Evolutionary conservation across 352 stramenopile genomes (phyloP).

Genomic region (Pythium coloratum): DNA sequence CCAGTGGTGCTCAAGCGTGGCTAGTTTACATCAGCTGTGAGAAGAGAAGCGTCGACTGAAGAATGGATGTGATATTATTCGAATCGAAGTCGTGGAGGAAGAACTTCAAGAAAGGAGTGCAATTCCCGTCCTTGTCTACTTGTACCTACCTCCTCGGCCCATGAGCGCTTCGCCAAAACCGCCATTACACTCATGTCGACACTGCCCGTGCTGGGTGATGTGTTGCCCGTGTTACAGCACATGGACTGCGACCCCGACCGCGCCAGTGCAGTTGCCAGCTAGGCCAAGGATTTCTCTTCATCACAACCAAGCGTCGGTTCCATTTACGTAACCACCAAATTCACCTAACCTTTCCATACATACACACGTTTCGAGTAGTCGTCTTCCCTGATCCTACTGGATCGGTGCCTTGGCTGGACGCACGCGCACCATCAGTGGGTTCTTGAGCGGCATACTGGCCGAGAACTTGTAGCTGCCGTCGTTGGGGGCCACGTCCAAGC

Average conservation of each 20-base stretch:
- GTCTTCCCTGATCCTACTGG: background rate
- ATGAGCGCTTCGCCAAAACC: slow-evolving; percentile 12
- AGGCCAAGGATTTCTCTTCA: too few relatives aligned
- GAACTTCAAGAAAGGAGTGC: too few relatives aligned
- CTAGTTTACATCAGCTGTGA: too few relatives aligned
- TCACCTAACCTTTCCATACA: too few relatives aligned
- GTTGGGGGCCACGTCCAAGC: slow-evolving; percentile 24
- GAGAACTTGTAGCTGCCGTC: slow-evolving; percentile 22
- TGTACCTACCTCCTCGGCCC: background rate
- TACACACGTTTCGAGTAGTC: too few relatives aligned
- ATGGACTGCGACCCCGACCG: slow-evolving; percentile 11
- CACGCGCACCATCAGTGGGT: slow-evolving; percentile 13
- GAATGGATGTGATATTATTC: too few relatives aligned
- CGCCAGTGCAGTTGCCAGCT: background rate
- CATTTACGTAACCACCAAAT: background rate
- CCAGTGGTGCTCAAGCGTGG: too few relatives aligned
- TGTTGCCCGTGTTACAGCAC: background rate
- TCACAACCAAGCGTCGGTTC: too few relatives aligned
- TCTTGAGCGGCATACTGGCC: slow-evolving; percentile 14
- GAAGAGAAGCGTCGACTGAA: too few relatives aligned
- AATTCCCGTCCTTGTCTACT: background rate
- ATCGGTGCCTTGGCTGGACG: background rate
- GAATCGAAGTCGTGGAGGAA: background rate
- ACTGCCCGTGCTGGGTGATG: slow-evolving; percentile 4
- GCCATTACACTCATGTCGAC: background rate